Evolutionary conservation across 2,329 filamentous ascomycete species (phyloP).

Genomic region (Orbilia brochopaga): DNA sequence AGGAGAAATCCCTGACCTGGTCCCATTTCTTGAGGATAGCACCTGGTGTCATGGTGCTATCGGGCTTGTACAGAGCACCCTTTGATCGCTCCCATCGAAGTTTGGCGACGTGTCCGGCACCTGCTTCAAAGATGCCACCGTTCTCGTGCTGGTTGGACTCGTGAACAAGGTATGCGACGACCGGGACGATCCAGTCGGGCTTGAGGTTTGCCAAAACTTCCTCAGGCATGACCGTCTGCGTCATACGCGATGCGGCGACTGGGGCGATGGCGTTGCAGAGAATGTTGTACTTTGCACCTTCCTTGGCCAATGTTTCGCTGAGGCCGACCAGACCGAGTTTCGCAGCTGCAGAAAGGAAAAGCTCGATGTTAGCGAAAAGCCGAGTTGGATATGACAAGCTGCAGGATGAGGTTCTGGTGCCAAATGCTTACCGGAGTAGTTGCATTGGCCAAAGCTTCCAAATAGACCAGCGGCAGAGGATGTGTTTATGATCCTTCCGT

Average conservation of each 20-base stretch:
- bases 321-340: slow-evolving; percentile 96
- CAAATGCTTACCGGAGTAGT: slow-evolving; percentile 74
- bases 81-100: slow-evolving; percentile 91
- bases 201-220: slow-evolving; percentile 83
- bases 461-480: slow-evolving; percentile 94
- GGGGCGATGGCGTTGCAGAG: slow-evolving; percentile 92
- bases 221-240: slow-evolving; percentile 92
- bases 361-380: slow-evolving; percentile 9
- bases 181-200: slow-evolving; percentile 92
- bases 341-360: slow-evolving; percentile 66
- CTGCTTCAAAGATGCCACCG: slow-evolving; percentile 90
- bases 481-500: slow-evolving; percentile 93
- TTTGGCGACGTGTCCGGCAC: slow-evolving; percentile 90
- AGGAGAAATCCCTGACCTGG: slow-evolving; percentile 82
- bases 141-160: slow-evolving; percentile 81
- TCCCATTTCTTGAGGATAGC: slow-evolving; percentile 90
- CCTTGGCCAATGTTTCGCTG: slow-evolving; percentile 96
- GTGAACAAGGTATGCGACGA: slow-evolving; percentile 88
- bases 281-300: slow-evolving; percentile 98
- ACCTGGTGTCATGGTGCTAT: slow-evolving; percentile 83
- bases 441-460: slow-evolving; percentile 92
- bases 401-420: not conserved
- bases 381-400: slow-evolving; percentile 20
- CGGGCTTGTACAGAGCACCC: slow-evolving; percentile 86
- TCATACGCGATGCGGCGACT: slow-evolving; percentile 94